These are phyloP conservation scores for Colletotrichum sp. DNA, from an alignment of 2,329 filamentous ascomycete species.

Conservation along the genomic window DNA sequence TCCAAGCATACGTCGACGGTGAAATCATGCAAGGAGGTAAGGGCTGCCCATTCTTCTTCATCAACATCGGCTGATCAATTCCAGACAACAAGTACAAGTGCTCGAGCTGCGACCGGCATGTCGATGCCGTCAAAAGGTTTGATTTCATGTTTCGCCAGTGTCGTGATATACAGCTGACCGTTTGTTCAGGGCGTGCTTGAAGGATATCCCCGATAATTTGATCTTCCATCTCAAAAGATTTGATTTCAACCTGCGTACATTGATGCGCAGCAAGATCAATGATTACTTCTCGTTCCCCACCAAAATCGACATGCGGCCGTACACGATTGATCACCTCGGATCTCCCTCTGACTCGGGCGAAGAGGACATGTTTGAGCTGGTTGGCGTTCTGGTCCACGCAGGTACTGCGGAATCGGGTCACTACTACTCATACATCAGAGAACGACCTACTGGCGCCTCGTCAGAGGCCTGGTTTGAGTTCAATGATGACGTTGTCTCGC, in stretches of 20 bases:
- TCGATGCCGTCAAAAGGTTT: slow-evolving; percentile 89
- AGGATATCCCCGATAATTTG: slow-evolving; percentile 89
- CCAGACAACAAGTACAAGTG: slow-evolving; percentile 97
- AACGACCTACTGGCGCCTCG: slow-evolving; percentile 64
- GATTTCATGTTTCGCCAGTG: slow-evolving; percentile 3
- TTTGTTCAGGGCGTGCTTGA: slow-evolving; percentile 76
- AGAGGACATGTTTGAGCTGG: slow-evolving; percentile 86
- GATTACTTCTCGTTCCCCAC: slow-evolving; percentile 90
- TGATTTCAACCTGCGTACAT: slow-evolving; percentile 77
- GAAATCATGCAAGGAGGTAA: slow-evolving; percentile 91
- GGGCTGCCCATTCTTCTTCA: slow-evolving; percentile 21
- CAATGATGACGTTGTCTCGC: slow-evolving; percentile 84
- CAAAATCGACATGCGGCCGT: slow-evolving; percentile 84
- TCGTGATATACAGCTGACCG: not conserved
- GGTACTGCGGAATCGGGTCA: slow-evolving; percentile 94
- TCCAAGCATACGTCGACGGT: slow-evolving; percentile 94
- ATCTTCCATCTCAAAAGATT: slow-evolving; percentile 95
- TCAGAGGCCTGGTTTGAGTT: slow-evolving; percentile 81
- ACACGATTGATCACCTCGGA: slow-evolving; percentile 85
- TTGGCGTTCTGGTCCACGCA: slow-evolving; percentile 92
- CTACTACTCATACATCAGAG: slow-evolving; percentile 94
- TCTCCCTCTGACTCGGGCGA: slow-evolving; percentile 58
- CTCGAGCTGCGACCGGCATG: slow-evolving; percentile 84
- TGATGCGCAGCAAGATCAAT: slow-evolving; percentile 91
- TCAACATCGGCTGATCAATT: not conserved